These are phyloP conservation scores for Endocladia muricata DNA, from an alignment of 31 red algal genomes.

Conservation along the genomic window DNA sequence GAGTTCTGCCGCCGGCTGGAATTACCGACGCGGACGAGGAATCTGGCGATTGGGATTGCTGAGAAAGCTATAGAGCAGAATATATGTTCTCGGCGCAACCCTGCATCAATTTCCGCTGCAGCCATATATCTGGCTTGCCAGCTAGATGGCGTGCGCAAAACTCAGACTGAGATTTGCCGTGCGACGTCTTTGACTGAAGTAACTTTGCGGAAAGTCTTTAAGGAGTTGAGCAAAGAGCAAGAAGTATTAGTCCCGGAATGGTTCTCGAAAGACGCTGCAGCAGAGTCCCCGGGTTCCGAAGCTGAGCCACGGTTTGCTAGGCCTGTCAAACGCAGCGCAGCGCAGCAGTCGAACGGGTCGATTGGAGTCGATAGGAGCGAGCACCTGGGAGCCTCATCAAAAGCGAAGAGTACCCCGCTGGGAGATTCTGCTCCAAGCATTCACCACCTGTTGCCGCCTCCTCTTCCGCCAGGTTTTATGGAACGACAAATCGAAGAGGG, in stretches of 20 bases:
- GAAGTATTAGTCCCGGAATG: conserved; percentile 52
- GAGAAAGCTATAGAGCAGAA: conserved; percentile 60
- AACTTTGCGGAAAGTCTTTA: conserved; percentile 85
- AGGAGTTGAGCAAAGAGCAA: conserved; percentile 65
- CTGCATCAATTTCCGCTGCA: conserved; percentile 76
- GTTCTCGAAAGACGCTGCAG: conserved; percentile 10
- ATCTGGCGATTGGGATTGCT: conserved; percentile 69
- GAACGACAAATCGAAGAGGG: background rate
- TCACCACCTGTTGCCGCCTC: conserved; percentile 57
- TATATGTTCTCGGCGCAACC: conserved; percentile 76
- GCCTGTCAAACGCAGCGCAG: background rate
- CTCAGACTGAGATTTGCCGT: conserved; percentile 76
- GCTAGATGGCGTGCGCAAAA: conserved; percentile 69
- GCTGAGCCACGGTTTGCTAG: conserved; percentile 1
- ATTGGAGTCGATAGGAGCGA: too few species aligned
- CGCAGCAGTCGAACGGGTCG: too few species aligned
- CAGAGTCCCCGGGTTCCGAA: background rate
- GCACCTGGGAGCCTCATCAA: too few species aligned
- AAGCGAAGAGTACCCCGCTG: too few species aligned
- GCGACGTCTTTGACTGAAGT: conserved; percentile 75
- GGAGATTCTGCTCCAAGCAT: too few species aligned
- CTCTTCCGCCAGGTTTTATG: conserved; percentile 56
- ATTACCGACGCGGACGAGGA: conserved; percentile 26
- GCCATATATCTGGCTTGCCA: conserved; percentile 83
- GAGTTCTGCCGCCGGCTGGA: conserved; percentile 55